A percentile compares a stretch with the other conserved stretches of the same genome.
Conservation (phyloP, 2,329 filamentous ascomycete species). For the Torrubiellomyces zombiae region DNA sequence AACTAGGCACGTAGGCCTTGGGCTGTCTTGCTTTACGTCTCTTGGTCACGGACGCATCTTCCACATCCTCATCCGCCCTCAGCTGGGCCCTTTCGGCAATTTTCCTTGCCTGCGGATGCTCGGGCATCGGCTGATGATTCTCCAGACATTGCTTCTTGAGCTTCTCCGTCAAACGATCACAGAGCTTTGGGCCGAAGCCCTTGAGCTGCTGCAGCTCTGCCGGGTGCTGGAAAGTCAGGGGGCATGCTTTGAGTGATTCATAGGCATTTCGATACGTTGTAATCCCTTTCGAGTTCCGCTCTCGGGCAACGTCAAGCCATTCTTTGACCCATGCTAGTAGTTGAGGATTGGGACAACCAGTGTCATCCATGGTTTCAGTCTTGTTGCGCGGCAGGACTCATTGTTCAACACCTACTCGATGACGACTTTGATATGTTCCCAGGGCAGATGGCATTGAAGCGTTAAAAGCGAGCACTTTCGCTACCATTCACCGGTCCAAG, state of each 20-base stretch:
- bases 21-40: slow-evolving; percentile 40
- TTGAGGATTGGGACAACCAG: slow-evolving; percentile 48
- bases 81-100: slow-evolving; percentile 13
- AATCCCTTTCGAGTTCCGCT: slow-evolving; percentile 53
- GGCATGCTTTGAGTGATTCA: slow-evolving; percentile 59
- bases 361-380: slow-evolving; percentile 9
- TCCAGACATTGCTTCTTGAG: slow-evolving; percentile 44
- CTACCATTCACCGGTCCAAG: no score
- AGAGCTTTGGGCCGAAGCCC: slow-evolving; percentile 57
- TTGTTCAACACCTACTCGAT: no score
- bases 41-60: slow-evolving; percentile 19
- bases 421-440: no score
- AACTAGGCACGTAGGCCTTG: slow-evolving; percentile 54
- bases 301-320: slow-evolving; percentile 54
- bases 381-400: no score
- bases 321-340: slow-evolving; percentile 60
- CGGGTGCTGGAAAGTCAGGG: slow-evolving; percentile 53
- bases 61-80: slow-evolving; percentile 19
- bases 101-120: slow-evolving; percentile 31
- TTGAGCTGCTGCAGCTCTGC: slow-evolving; percentile 56
- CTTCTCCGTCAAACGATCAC: slow-evolving; percentile 47
- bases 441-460: no score
- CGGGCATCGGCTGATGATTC: slow-evolving; percentile 52
- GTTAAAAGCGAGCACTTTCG: no score
- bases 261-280: slow-evolving; percentile 63